Conservation (phyloP, 306 rosid genomes). For the Glycine soja region DNA sequence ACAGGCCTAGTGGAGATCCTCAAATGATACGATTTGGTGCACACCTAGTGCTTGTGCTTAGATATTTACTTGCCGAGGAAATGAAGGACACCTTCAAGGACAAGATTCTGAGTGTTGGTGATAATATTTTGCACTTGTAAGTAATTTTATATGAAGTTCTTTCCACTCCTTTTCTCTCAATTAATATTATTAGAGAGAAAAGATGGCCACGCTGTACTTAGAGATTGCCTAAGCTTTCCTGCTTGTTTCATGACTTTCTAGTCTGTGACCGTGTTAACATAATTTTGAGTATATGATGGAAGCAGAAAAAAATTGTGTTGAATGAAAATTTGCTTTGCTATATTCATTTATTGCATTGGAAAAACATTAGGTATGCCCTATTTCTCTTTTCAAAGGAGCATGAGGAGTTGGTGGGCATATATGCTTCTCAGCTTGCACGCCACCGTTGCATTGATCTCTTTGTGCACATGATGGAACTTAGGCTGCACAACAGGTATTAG, state of each 20-base stretch:
- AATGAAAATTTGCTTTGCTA: constrained; percentile 38
- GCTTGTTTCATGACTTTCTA: constrained; percentile 38
- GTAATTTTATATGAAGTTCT: constrained; percentile 53
- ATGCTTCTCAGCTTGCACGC: constrained; percentile 94
- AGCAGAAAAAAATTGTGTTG: constrained; percentile 13
- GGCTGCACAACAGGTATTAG: constrained; percentile 87
- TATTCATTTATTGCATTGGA: constrained; percentile 28
- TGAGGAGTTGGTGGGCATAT: constrained; percentile 94
- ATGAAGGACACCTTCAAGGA: constrained; percentile 79
- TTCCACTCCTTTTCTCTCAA: not conserved
- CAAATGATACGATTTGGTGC: constrained; percentile 99
- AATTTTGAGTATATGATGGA: constrained; percentile 33
- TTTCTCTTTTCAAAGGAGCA: constrained; percentile 94
- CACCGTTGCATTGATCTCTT: constrained; percentile 95
- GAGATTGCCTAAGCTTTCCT: constrained; percentile 35
- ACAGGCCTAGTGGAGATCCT: constrained; percentile 94
- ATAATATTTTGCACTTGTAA: constrained; percentile 93
- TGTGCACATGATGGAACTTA: constrained; percentile 96
- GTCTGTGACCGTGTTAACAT: constrained; percentile 1
- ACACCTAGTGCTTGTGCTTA: constrained; percentile 93
- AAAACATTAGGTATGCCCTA: constrained; percentile 85
- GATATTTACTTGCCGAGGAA: constrained; percentile 83
- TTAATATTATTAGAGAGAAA: not conserved
- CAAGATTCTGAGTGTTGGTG: constrained; percentile 84
- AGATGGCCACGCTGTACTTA: constrained; percentile 15